phyloP scores from a whole-genome alignment of 192 early-diverging fungal species.

The Podila verticillata region DNA sequence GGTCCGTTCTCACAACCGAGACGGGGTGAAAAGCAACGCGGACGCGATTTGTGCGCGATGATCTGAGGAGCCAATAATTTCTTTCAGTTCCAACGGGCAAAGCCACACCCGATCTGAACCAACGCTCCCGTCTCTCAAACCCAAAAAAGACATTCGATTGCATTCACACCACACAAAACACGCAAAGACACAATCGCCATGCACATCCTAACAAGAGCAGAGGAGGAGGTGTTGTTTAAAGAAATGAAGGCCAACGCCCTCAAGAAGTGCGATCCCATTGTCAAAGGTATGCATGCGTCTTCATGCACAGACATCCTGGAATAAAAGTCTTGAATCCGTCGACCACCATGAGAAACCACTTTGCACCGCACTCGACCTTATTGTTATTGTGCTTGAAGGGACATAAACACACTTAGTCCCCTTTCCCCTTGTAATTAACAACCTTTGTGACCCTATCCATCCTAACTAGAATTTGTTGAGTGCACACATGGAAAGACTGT shows the following conservation, averaged over 20 bases:
- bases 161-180: not conserved
- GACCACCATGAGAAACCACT: too few species aligned
- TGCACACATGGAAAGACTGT: conserved; percentile 64
- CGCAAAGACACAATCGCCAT: conserved; percentile 7
- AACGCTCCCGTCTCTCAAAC: not conserved
- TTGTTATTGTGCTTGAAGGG: too few species aligned
- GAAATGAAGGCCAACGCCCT: conserved; percentile 62
- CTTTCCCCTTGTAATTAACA: not conserved
- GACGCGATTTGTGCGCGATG: too few species aligned
- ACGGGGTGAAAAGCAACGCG: too few species aligned
- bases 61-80: too few species aligned
- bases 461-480: conserved; percentile 58
- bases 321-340: too few species aligned
- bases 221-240: conserved; percentile 63
- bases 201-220: conserved; percentile 61
- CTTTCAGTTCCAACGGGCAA: not conserved
- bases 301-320: not conserved
- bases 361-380: too few species aligned
- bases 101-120: conserved; percentile 24
- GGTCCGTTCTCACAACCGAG: too few species aligned
- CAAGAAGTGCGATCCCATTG: conserved; percentile 54
- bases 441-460: not conserved
- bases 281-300: conserved; percentile 52
- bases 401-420: too few species aligned
- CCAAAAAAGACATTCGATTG: not conserved